A percentile compares a stretch with the other conserved stretches of the same genome.
Evolutionary conservation across 2,329 filamentous ascomycete genomes (phyloP).

Genomic region (Boeremia lycopersici): DNA sequence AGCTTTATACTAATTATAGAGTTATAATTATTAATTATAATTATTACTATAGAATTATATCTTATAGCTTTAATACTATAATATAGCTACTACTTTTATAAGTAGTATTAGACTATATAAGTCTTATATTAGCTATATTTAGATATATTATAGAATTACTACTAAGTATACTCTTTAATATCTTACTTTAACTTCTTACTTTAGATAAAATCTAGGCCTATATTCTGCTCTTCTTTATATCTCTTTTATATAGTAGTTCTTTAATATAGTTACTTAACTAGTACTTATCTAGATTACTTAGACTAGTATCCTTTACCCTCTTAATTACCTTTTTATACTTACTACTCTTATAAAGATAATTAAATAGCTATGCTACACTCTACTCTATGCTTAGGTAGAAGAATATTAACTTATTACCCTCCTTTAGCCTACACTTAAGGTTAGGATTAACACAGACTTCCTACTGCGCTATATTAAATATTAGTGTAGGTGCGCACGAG

Average conservation of each 20-base stretch:
- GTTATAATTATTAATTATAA: neutral
- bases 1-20: neutral
- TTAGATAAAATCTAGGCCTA: neutral
- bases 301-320: conserved; percentile 67
- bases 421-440: conserved; percentile 35
- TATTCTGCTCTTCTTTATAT: conserved; percentile 8
- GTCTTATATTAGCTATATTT: too few relatives aligned
- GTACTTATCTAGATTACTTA: conserved; percentile 60
- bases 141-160: too few relatives aligned
- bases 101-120: too few relatives aligned
- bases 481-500: conserved; percentile 58
- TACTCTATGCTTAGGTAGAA: conserved; percentile 80
- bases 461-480: conserved; percentile 58
- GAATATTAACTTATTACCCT: conserved; percentile 58
- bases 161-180: too few relatives aligned
- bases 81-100: too few relatives aligned
- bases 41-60: neutral
- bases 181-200: neutral
- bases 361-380: conserved; percentile 74
- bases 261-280: conserved; percentile 50
- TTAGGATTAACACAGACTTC: conserved; percentile 62
- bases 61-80: too few relatives aligned
- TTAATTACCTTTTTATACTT: conserved; percentile 66
- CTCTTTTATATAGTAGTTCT: conserved; percentile 38
- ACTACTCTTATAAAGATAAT: conserved; percentile 65